A percentile compares a stretch with the other conserved stretches of the same genome.
Conservation (phyloP, 495 filamentous ascomycete genomes). For the Neurospora sp. region DNA sequence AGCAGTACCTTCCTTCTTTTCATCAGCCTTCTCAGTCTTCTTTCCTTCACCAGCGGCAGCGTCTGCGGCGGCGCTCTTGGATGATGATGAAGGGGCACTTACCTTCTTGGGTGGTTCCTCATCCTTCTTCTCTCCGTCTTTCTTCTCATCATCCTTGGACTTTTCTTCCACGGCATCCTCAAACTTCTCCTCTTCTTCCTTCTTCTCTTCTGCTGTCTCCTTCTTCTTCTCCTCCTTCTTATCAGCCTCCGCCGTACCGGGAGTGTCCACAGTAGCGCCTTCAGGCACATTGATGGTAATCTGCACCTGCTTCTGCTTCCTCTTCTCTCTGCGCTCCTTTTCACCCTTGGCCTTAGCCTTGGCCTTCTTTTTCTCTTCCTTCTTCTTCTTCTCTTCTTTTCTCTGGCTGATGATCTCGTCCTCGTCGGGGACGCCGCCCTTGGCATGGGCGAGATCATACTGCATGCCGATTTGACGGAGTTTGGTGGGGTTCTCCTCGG, state of each 20-base stretch:
- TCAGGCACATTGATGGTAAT: background rate
- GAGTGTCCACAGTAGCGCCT: background rate
- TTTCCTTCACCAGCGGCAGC: conserved; percentile 1
- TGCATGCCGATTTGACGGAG: conserved; percentile 60
- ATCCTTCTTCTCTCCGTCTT: background rate
- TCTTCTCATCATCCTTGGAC: conserved; percentile 3
- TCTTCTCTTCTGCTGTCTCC: conserved; percentile 7
- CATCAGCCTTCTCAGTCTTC: conserved; percentile 2
- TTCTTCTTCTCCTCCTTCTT: conserved; percentile 4
- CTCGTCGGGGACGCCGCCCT: conserved; percentile 58
- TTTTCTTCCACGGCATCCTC: conserved; percentile 9
- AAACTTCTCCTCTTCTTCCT: conserved; percentile 10
- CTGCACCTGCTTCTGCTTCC: conserved; percentile 5
- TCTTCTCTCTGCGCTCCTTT: conserved; percentile 33
- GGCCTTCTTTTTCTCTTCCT: conserved; percentile 16
- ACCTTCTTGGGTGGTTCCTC: background rate
- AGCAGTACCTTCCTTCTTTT: background rate
- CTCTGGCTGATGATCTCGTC: conserved; percentile 47
- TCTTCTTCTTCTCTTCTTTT: conserved; percentile 21
- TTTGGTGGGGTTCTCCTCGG: conserved; percentile 52
- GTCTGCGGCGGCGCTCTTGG: background rate
- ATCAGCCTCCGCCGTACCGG: background rate
- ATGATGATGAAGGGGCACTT: background rate
- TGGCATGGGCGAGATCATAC: conserved; percentile 61
- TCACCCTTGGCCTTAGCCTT: conserved; percentile 38